Evolutionary conservation across 208 protist genomes (phyloP).

Genomic region (Crithidia fasciculata): DNA sequence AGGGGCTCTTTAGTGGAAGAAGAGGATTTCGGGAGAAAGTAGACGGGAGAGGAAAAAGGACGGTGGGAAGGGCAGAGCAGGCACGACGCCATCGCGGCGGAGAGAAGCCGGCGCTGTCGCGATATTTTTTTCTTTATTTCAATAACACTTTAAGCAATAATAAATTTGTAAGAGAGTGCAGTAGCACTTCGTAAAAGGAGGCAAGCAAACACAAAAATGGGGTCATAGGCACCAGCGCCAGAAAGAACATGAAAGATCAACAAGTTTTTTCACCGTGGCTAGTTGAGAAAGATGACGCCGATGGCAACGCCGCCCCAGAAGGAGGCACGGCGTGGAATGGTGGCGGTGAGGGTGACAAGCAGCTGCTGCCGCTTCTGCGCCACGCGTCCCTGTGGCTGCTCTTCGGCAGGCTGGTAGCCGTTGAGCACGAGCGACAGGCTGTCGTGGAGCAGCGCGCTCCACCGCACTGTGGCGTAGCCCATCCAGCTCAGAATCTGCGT

Average conservation of each 20-base stretch:
- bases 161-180: too few relatives aligned
- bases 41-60: too few relatives aligned
- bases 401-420: conserved; percentile 17
- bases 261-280: not conserved
- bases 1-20: too few relatives aligned
- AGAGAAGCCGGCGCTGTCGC: too few relatives aligned
- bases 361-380: conserved; percentile 31
- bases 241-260: conserved; percentile 12
- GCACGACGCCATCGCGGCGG: too few relatives aligned
- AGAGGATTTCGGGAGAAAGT: too few relatives aligned
- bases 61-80: too few relatives aligned
- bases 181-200: too few relatives aligned
- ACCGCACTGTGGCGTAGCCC: conserved; percentile 69
- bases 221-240: not conserved
- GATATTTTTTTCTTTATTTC: too few relatives aligned
- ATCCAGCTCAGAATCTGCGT: conserved; percentile 53
- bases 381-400: conserved; percentile 11
- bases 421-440: conserved; percentile 25
- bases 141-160: too few relatives aligned
- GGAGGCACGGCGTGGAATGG: conserved; percentile 43
- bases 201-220: too few relatives aligned
- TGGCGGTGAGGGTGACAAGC: conserved; percentile 36
- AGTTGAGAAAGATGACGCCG: conserved; percentile 33
- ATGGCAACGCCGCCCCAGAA: conserved; percentile 51
- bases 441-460: conserved; percentile 53